These are phyloP conservation scores for Gossypium aridum DNA, from an alignment of 441 rosid genomes.

Conservation along the genomic window DNA sequence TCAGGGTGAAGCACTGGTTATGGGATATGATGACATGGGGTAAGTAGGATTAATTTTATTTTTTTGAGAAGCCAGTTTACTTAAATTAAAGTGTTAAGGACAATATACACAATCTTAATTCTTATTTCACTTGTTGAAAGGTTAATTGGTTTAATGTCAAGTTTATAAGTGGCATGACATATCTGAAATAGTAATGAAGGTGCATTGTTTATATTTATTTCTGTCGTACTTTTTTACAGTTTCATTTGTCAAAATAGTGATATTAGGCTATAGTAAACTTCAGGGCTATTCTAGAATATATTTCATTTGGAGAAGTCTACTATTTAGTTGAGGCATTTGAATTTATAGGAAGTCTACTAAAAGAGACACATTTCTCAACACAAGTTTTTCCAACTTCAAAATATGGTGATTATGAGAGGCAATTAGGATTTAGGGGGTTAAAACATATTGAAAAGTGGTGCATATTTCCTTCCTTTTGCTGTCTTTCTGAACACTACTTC, in stretches of 20 bases:
- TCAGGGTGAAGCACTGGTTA: conserved; percentile 97
- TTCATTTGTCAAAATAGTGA: neutral
- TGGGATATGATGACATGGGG: conserved; percentile 99
- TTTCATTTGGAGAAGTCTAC: neutral
- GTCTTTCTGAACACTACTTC: neutral
- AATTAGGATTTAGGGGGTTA: neutral
- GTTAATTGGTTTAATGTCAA: neutral
- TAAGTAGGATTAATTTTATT: conserved; percentile 28
- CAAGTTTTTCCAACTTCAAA: neutral
- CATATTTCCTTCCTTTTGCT: neutral
- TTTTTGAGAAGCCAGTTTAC: neutral
- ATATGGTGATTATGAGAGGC: neutral
- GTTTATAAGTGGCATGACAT: neutral
- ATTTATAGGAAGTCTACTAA: neutral
- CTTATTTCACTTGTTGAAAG: neutral
- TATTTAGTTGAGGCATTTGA: neutral
- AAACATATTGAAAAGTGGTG: neutral
- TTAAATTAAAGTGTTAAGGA: conserved; percentile 8
- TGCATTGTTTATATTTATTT: neutral
- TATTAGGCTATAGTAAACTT: neutral
- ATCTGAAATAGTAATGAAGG: neutral
- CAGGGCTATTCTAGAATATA: neutral
- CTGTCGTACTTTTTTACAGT: neutral
- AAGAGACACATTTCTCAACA: neutral
- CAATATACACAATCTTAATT: conserved; percentile 10